Evolutionary conservation across 108 stramenopile genomes (phyloP), one percentile per base, ranked within the genome.

Genomic region (Epipyxis sp.): DNA sequence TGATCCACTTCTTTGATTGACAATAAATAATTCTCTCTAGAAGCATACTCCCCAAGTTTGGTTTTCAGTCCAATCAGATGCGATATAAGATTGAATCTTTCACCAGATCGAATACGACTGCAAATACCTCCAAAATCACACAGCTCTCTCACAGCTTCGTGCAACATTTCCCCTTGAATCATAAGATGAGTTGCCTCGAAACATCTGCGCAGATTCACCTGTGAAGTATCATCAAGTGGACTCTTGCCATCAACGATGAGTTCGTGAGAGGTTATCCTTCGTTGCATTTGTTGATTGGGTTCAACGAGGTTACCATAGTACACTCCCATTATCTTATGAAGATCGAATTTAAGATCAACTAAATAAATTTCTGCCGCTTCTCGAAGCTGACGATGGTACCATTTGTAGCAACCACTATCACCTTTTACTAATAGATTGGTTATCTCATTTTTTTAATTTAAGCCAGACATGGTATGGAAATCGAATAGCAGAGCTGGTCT

Each of bases 331-430:
- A 16, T 57, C 20, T 25, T 20, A 57, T 57, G 54, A 57, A 16
- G 54, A 16, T 25, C 20, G 16, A 57, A 57, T 16, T 20, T 20
- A 57, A 25, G 16, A 57, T 20, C 54, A 25, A 16, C 54, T 20
- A 57, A 57, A 25, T 25, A 25, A 57, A 25, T 25, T 57, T 57
- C 54, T 20, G 20, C 25, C 20, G 25, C 54, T 57, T 57, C 54
- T 57, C 25, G 54, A 16, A 57, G 54, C 25, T 57, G 54, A 57
- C 54, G 54, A 57, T 57, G 54, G 25, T 57, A 57, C 54, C 54
- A 57, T 57, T 25, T 16, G 20, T 20, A 57, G 54, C 54, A 16
- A 57, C 54, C 54, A 57, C 25, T 25, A 20, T 57, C 54, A 20
- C 25, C 25, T 25, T 57, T 25, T 25, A 57, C 54, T 57, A 57